phyloP scores from a whole-genome alignment of 1,284 basidiomycete genomes.

The Ganoderma meredithae region DNA sequence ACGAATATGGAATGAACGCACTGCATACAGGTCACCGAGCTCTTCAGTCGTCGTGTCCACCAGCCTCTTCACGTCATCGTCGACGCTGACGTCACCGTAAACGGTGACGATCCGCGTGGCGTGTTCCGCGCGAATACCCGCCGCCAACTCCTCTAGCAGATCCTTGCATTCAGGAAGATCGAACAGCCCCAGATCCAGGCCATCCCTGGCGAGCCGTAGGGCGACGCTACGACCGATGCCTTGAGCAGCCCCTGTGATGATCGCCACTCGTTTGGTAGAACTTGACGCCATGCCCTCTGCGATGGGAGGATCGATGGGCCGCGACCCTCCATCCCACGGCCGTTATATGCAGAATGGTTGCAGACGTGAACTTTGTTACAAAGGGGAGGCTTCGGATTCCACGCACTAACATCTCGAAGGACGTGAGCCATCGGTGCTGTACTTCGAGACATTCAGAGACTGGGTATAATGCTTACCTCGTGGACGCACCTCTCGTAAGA shows the following conservation, averaged over 20 bases:
- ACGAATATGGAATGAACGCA: neutral
- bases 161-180: slow-evolving; percentile 37
- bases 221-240: slow-evolving; percentile 40
- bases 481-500: neutral
- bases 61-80: slow-evolving; percentile 41
- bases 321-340: neutral
- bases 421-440: neutral
- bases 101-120: slow-evolving; percentile 35
- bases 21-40: slow-evolving; percentile 40
- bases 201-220: slow-evolving; percentile 40
- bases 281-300: neutral
- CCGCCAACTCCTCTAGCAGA: slow-evolving; percentile 32
- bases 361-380: neutral
- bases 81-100: slow-evolving; percentile 40
- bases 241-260: slow-evolving; percentile 31
- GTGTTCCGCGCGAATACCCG: slow-evolving; percentile 30
- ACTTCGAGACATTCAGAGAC: too few relatives aligned
- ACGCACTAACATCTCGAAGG: neutral
- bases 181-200: slow-evolving; percentile 38
- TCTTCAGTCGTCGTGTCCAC: slow-evolving; percentile 37
- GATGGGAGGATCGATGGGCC: slow-evolving; percentile 1
- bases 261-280: slow-evolving; percentile 24
- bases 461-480: neutral
- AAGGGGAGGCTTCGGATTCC: slow-evolving; percentile 1
- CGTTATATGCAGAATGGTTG: neutral